Evolutionary conservation across 1,284 basidiomycete species (phyloP).

Genomic region (Kalmanozyma brasiliensis): DNA sequence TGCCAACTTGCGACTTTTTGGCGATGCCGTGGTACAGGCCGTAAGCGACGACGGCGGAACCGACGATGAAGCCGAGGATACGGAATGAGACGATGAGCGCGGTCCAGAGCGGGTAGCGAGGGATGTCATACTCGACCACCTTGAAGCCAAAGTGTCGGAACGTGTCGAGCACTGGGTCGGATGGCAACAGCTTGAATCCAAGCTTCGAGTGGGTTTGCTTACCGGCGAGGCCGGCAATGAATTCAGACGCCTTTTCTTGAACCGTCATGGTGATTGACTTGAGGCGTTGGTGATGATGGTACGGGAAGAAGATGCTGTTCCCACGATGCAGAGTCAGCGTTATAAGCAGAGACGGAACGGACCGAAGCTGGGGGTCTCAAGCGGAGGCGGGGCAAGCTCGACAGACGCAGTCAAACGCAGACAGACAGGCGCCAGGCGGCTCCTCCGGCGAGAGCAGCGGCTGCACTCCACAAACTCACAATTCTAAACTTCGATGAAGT

Average conservation of each 20-base stretch:
- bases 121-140: conserved; percentile 58
- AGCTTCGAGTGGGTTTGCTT: conserved; percentile 43
- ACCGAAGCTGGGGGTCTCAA: neutral
- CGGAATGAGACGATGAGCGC: conserved; percentile 42
- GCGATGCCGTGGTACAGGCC: conserved; percentile 59
- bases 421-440: no score
- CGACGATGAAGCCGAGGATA: conserved; percentile 54
- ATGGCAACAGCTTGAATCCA: conserved; percentile 48
- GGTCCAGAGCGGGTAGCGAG: conserved; percentile 47
- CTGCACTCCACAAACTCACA: no score
- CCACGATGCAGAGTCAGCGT: neutral
- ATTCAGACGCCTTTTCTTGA: conserved; percentile 27
- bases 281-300: neutral
- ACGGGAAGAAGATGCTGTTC: neutral
- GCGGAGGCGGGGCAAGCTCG: neutral
- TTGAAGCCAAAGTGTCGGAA: conserved; percentile 31
- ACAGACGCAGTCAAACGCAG: no score
- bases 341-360: neutral
- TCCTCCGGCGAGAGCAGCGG: no score
- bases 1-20: conserved; percentile 37
- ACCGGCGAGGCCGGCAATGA: conserved; percentile 27
- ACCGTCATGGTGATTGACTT: conserved; percentile 17
- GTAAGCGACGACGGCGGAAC: conserved; percentile 47
- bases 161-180: conserved; percentile 37
- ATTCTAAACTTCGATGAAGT: no score